Conservation (phyloP, 306 rosid species). For the Hippophae tibetana region DNA sequence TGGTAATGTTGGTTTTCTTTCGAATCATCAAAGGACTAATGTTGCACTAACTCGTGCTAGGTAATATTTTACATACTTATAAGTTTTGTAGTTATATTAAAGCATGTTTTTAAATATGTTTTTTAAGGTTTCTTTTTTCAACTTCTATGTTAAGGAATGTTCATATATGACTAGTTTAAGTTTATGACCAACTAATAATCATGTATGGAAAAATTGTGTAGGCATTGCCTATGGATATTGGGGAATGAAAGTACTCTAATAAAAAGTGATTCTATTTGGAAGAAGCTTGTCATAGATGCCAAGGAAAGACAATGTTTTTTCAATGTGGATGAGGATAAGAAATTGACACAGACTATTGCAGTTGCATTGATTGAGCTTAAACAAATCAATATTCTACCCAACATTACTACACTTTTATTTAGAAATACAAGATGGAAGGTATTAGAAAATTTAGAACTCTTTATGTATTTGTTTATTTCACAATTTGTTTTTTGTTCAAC, state of each 20-base stretch:
- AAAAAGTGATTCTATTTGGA: constrained; percentile 38
- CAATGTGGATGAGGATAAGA: constrained; percentile 42
- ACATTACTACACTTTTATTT: constrained; percentile 11
- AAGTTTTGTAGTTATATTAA: too few species aligned
- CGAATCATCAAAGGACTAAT: constrained; percentile 34
- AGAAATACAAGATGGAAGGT: constrained; percentile 29
- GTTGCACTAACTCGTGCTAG: constrained; percentile 52
- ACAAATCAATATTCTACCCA: constrained; percentile 5
- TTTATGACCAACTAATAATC: not conserved
- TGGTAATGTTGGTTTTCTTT: constrained; percentile 29
- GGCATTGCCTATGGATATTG: constrained; percentile 66
- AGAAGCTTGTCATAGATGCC: constrained; percentile 39
- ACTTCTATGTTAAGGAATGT: not conserved
- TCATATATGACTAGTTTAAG: not conserved
- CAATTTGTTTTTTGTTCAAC: too few species aligned
- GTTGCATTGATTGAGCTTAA: constrained; percentile 12
- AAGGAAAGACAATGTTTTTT: constrained; percentile 46
- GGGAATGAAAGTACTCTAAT: constrained; percentile 42
- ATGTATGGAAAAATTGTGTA: constrained; percentile 7
- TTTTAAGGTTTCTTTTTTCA: not conserved
- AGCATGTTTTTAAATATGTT: not conserved
- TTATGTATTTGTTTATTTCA: too few species aligned
- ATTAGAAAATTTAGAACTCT: not conserved
- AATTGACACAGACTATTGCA: constrained; percentile 34
- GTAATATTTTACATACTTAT: constrained; percentile 15